A percentile compares a stretch with the other conserved stretches of the same genome.
Evolutionary conservation across 257 asterid genomes (phyloP).

Genomic region (Leptodermis oblonga): DNA sequence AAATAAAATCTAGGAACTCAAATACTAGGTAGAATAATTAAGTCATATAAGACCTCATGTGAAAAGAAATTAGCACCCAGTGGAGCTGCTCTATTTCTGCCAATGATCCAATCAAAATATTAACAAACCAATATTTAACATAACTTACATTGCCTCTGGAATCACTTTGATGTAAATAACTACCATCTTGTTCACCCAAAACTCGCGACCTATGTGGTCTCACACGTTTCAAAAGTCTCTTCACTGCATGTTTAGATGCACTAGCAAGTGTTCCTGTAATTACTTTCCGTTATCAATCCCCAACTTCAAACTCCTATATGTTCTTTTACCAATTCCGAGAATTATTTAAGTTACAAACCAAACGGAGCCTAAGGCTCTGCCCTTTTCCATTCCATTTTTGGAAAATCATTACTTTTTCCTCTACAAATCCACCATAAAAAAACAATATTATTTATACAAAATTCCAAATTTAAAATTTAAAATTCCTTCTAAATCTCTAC

Average conservation of each 20-base stretch:
- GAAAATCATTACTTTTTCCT: too few relatives aligned
- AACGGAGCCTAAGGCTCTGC: too few relatives aligned
- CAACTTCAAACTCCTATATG: not conserved
- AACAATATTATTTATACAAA: too few relatives aligned
- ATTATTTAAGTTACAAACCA: too few relatives aligned
- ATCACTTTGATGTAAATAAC: constrained; percentile 48
- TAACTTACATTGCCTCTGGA: constrained; percentile 33
- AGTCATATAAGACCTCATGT: not conserved
- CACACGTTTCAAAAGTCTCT: constrained; percentile 59
- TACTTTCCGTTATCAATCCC: not conserved
- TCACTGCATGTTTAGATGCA: constrained; percentile 63
- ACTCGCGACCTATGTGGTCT: constrained; percentile 39
- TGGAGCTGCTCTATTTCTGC: not conserved
- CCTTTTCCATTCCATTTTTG: too few relatives aligned
- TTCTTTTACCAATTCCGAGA: too few relatives aligned
- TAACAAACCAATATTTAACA: not conserved
- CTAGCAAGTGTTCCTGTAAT: constrained; percentile 61
- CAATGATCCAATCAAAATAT: not conserved
- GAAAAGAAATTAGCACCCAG: not conserved
- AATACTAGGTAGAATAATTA: not conserved
- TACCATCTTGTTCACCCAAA: constrained; percentile 46
- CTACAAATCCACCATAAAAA: too few relatives aligned
- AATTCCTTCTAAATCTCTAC: too few relatives aligned
- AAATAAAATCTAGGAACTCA: not conserved
- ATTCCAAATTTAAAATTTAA: too few relatives aligned